A percentile compares a stretch with the other conserved stretches of the same genome.
Conservation (phyloP, 192 early-diverging fungal species). For the Lobulomyces angularis region DNA sequence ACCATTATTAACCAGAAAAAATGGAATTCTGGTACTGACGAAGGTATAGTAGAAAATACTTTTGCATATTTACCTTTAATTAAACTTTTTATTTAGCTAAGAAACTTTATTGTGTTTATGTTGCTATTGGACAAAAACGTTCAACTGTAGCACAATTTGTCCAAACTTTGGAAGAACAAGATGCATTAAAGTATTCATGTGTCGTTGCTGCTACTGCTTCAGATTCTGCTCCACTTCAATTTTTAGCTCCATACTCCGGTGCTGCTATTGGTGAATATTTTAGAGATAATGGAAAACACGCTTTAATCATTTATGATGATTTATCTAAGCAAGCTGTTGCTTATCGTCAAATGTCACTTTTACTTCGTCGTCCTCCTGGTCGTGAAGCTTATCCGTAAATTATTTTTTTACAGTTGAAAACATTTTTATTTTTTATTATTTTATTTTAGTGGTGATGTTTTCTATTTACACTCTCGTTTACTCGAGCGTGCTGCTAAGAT, state of each 20-base stretch:
- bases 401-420: constrained; percentile 3
- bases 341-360: constrained; percentile 99
- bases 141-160: constrained; percentile 99
- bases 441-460: constrained; percentile 77
- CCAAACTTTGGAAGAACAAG: constrained; percentile 94
- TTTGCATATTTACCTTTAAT: background rate
- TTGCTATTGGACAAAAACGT: constrained; percentile 97
- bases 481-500: constrained; percentile 99
- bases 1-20: constrained; percentile 99
- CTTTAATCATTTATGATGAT: constrained; percentile 99
- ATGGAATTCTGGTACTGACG: constrained; percentile 91
- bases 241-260: constrained; percentile 96
- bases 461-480: constrained; percentile 98
- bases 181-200: constrained; percentile 97
- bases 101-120: constrained; percentile 99
- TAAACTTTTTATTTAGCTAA: constrained; percentile 38
- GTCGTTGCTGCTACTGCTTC: constrained; percentile 98
- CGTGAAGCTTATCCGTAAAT: constrained; percentile 92
- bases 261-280: constrained; percentile 98
- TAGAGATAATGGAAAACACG: constrained; percentile 97
- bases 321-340: constrained; percentile 99
- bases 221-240: constrained; percentile 97
- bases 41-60: constrained; percentile 25
- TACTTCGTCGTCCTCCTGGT: constrained; percentile 98
- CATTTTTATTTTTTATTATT: constrained; percentile 2